Conservation (phyloP, 2,329 filamentous ascomycete genomes). For the Daldinia sp. region DNA sequence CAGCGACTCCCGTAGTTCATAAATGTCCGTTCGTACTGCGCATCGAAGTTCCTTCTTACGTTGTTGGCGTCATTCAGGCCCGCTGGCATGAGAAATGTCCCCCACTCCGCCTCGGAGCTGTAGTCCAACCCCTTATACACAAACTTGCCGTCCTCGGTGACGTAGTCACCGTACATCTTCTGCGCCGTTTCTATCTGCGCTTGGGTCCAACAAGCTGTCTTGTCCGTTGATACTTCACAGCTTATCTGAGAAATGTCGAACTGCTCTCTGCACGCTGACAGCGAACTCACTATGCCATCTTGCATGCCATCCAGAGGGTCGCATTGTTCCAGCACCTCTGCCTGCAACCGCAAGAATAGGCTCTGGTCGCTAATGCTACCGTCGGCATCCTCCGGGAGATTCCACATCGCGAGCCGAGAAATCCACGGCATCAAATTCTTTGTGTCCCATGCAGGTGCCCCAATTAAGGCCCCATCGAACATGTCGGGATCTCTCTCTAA, state of each 20-base stretch:
- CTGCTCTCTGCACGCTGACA: constrained; percentile 51
- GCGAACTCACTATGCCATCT: constrained; percentile 58
- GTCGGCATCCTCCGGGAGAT: constrained; percentile 56
- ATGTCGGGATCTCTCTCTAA: constrained; percentile 62
- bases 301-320: constrained; percentile 58
- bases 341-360: constrained; percentile 57
- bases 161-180: constrained; percentile 48
- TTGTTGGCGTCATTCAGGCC: constrained; percentile 35
- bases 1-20: constrained; percentile 45
- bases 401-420: constrained; percentile 57
- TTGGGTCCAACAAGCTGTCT: constrained; percentile 54
- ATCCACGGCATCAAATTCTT: constrained; percentile 57
- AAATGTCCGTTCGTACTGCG: constrained; percentile 48
- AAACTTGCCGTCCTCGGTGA: constrained; percentile 43
- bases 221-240: constrained; percentile 47
- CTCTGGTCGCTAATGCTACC: constrained; percentile 55
- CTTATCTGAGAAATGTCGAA: constrained; percentile 52
- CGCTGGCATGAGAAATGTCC: constrained; percentile 46
- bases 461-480: constrained; percentile 65
- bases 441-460: constrained; percentile 61
- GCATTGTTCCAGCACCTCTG: constrained; percentile 58
- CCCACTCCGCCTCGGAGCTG: constrained; percentile 56
- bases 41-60: constrained; percentile 48
- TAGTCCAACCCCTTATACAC: constrained; percentile 56
- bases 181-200: constrained; percentile 53